phyloP scores from a whole-genome alignment of 768 basidiomycete genomes.

The Mycena capillaripes region DNA sequence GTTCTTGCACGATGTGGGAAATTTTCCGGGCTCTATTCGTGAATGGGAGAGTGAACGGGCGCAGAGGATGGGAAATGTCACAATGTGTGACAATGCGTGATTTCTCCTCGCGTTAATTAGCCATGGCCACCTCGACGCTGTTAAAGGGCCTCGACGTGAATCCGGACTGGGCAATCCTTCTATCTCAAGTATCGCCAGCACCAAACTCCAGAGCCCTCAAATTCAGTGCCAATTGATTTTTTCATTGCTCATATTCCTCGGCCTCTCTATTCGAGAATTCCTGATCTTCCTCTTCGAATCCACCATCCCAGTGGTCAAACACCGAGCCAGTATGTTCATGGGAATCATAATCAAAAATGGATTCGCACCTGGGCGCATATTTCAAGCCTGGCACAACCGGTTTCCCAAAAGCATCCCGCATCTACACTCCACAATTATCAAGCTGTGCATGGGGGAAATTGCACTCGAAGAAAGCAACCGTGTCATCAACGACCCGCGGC shows the following conservation, averaged over 20 bases:
- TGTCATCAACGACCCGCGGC: constrained; percentile 15
- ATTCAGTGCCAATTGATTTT: too few relatives aligned
- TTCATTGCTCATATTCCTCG: too few relatives aligned
- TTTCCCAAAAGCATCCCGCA: constrained; percentile 4
- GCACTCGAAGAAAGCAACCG: constrained; percentile 26
- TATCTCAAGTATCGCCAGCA: too few relatives aligned
- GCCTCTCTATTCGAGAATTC: too few relatives aligned
- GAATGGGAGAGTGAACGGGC: neutral
- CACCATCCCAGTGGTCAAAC: too few relatives aligned
- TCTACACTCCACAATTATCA: neutral
- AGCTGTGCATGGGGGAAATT: constrained; percentile 15
- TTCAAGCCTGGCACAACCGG: constrained; percentile 9
- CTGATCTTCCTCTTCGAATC: too few relatives aligned
- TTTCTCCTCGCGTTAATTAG: constrained; percentile 1
- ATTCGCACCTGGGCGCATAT: neutral
- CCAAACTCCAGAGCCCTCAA: too few relatives aligned
- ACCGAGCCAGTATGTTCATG: too few relatives aligned
- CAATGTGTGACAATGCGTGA: neutral
- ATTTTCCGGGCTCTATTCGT: neutral
- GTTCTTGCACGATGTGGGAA: neutral
- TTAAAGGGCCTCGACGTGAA: neutral
- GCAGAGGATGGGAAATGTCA: neutral
- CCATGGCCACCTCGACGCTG: neutral
- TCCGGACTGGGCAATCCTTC: neutral
- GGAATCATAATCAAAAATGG: too few relatives aligned